Conservation (phyloP, 1,139 yeast species). For the Suhomyces terraborum region DNA sequence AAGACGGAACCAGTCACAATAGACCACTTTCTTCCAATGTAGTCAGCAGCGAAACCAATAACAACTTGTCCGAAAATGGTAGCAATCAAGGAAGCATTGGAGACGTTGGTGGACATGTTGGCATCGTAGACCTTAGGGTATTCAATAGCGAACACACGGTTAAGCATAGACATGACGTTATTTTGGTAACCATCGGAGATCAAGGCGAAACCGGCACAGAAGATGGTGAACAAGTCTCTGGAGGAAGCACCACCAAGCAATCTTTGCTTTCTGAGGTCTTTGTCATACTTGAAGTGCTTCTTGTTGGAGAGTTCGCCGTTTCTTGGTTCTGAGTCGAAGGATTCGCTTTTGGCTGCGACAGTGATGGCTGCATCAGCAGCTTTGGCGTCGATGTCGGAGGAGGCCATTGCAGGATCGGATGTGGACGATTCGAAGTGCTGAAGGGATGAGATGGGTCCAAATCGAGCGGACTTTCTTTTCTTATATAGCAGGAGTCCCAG, state of each 20-base stretch:
- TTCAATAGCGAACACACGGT: slow-evolving; percentile 46
- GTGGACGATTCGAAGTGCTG: no score
- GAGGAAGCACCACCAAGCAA: slow-evolving; percentile 30
- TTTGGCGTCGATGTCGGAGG: slow-evolving; percentile 6
- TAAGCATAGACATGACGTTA: slow-evolving; percentile 61
- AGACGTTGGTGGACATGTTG: slow-evolving; percentile 54
- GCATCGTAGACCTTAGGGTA: slow-evolving; percentile 49
- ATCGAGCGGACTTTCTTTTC: background rate
- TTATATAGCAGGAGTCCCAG: background rate
- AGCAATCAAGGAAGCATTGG: slow-evolving; percentile 60
- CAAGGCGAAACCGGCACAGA: slow-evolving; percentile 60
- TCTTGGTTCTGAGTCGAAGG: slow-evolving; percentile 5
- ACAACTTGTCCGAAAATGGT: slow-evolving; percentile 59
- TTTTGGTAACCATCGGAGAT: slow-evolving; percentile 68
- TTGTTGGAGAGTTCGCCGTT: background rate
- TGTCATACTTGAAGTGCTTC: slow-evolving; percentile 31
- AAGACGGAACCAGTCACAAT: slow-evolving; percentile 55
- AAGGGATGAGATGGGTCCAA: background rate
- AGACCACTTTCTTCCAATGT: slow-evolving; percentile 60
- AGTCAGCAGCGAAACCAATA: slow-evolving; percentile 58
- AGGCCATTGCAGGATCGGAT: slow-evolving; percentile 7
- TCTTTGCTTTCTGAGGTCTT: slow-evolving; percentile 35
- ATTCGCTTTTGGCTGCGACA: slow-evolving; percentile 7
- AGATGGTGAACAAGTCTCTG: slow-evolving; percentile 43
- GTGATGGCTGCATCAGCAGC: slow-evolving; percentile 6